Conservation (phyloP, 2,329 filamentous ascomycete genomes). For the Botrytis elliptica region DNA sequence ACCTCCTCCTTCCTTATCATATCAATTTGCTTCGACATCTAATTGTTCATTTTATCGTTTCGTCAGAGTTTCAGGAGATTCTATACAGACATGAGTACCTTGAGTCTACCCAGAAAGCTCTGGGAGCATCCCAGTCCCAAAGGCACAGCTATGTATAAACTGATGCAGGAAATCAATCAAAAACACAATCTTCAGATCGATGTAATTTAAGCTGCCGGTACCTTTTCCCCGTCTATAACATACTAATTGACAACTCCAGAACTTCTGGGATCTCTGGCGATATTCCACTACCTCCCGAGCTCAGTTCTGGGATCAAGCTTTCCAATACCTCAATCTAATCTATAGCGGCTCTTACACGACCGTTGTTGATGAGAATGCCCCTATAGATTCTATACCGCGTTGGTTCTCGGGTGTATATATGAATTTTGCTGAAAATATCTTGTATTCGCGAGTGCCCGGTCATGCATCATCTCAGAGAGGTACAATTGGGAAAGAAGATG, state of each 20-base stretch:
- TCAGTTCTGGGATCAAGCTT: conserved; percentile 66
- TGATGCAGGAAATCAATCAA: conserved; percentile 66
- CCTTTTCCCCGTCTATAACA: neutral
- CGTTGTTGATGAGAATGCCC: conserved; percentile 67
- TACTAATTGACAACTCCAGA: conserved; percentile 43
- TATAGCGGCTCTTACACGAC: conserved; percentile 57
- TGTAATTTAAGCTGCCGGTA: conserved; percentile 42
- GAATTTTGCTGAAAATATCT: conserved; percentile 79
- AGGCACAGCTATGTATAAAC: conserved; percentile 63
- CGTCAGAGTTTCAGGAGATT: neutral
- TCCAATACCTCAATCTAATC: conserved; percentile 59
- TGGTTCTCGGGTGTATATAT: conserved; percentile 76
- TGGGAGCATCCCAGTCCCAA: conserved; percentile 65
- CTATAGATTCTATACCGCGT: conserved; percentile 68
- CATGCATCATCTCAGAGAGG: conserved; percentile 47
- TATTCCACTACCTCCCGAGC: conserved; percentile 64
- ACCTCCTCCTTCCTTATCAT: neutral
- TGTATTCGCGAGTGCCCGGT: conserved; percentile 55
- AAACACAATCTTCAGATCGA: conserved; percentile 54
- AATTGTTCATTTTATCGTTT: neutral
- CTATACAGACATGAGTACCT: conserved; percentile 27
- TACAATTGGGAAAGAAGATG: conserved; percentile 66
- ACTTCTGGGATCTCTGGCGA: conserved; percentile 66
- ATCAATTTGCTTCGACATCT: neutral
- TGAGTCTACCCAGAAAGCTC: conserved; percentile 55